Evolutionary conservation across 108 stramenopile species (phyloP), one percentile per base, ranked within the genome.

Genomic region (Pseudonitzschia delicatissima): DNA sequence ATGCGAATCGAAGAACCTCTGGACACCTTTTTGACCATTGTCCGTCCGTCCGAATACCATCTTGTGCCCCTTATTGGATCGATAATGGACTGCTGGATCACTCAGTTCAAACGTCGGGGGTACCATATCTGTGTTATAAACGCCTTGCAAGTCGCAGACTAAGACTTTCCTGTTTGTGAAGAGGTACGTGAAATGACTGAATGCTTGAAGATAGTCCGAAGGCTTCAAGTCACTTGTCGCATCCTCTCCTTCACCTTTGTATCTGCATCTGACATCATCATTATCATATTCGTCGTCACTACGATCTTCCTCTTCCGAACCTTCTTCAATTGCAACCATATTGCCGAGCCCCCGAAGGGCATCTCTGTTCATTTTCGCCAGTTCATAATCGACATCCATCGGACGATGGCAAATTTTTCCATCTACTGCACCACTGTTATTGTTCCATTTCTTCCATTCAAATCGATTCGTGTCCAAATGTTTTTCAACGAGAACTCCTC

Each of bases 101-200:
- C 82, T 87, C 64, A 87, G 50, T 60, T 81, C 77, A 51, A 87
- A 81, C 0, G 69, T 76, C 8, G 84, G 80, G 17, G 83, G 83
- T 2, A 69, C 39, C 62, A 73, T 63, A 27, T 65, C 84, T 3
- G 72, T 79, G 53, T 82, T 82, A 74, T 68, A 78, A 12, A 85
- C 67, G 62, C 85, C 85, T 58, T 86, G 82, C 0, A 86, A 69
- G 42, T 86, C 85, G 49, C 81, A 82, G 0, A 82, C 85, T 68
- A 86, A 47, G 0, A 76, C 63, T 37, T 66, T 62, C 23, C 71
- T 61, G 12, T 63, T 58, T 32, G 81, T 82, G 62, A 68, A 81
- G 7, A 72, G 60, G 28, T 82, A 86, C 3, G 82, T 73, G 45
- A 82, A 86, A 67, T 86, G 85, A n/a, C 76, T 71, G 36, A 72